Base-by-base conservation (phyloP, 1,284 basidiomycete genomes). In the Naganishia cerealis region DNA sequence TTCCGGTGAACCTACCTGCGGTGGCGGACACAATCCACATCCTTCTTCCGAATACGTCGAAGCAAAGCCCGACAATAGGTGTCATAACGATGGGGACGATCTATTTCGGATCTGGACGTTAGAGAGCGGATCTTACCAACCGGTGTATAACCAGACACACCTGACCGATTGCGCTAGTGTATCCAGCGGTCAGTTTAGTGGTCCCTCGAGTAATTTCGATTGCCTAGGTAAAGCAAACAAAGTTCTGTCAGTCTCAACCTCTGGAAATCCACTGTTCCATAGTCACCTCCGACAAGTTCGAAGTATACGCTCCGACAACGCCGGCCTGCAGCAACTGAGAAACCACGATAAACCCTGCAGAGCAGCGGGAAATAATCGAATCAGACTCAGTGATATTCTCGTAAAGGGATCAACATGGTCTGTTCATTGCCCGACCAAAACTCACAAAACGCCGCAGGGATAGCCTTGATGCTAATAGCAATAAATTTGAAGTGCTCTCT, bases 31-130 rank as follows among this genome's bases (percentile, higher is more conserved):
- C 69, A 57, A 80, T 74, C 21, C 76, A 70, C 71, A 79, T 77
- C 39, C 76, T 71, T 67, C 73, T 76, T 4, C 79, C 78, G 66
- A 75, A 73, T 6, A 72, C 65, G 68, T 80, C 78, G 65, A 80
- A 79, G 69, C 76, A 78, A 29, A 72, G 53, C 1, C 81, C 81
- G 1, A 78, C 73, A 0, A 75, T 40, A 0, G 82, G 81, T 0
- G 80, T 81, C 42, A 83, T 72, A 13, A 83, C 74, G 66, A 83
- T 82, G 0, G 82, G 81, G n/a, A 82, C 79, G 39, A 82, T 73
- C 59, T 78, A 75, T 18, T 79, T n/a, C 77, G 21, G 82, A 69
- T 0, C 78, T n/a, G 76, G 1, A 75, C 71, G 54, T 80, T 21
- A 24, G 26, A 13, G 21, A 15, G 26, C 12, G 18, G 42, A 38